phyloP scores from a whole-genome alignment of 129 eudicot genomes.

The Tagetes erecta region DNA sequence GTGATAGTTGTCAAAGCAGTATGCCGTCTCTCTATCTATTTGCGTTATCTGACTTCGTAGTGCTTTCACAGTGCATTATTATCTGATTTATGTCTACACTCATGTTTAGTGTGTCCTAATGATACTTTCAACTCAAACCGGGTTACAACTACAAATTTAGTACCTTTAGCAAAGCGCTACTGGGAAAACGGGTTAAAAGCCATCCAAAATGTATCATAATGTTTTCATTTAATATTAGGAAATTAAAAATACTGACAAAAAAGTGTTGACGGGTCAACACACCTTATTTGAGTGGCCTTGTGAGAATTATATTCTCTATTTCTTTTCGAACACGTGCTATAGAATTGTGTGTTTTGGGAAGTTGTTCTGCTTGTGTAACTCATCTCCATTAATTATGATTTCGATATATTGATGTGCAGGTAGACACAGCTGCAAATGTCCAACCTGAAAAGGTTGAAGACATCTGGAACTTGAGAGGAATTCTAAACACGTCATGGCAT shows the following conservation, averaged over 20 bases:
- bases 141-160: background rate
- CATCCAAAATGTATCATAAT: background rate
- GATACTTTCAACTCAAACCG: background rate
- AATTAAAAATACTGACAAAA: background rate
- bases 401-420: conserved; percentile 42
- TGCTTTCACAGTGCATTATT: background rate
- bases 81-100: background rate
- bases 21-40: conserved; percentile 33
- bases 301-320: background rate
- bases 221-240: too few species aligned
- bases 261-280: conserved; percentile 10
- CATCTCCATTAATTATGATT: background rate
- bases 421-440: conserved; percentile 81
- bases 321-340: background rate
- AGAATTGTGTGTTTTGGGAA: background rate
- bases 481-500: conserved; percentile 97
- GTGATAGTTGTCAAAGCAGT: conserved; percentile 96
- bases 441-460: conserved; percentile 84
- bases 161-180: background rate
- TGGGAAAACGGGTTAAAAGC: background rate
- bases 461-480: conserved; percentile 95
- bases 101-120: background rate
- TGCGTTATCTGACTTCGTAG: background rate
- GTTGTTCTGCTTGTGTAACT: background rate
- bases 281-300: background rate